phyloP scores from a whole-genome alignment of 768 basidiomycete species.

The Auricularia cornea region DNA sequence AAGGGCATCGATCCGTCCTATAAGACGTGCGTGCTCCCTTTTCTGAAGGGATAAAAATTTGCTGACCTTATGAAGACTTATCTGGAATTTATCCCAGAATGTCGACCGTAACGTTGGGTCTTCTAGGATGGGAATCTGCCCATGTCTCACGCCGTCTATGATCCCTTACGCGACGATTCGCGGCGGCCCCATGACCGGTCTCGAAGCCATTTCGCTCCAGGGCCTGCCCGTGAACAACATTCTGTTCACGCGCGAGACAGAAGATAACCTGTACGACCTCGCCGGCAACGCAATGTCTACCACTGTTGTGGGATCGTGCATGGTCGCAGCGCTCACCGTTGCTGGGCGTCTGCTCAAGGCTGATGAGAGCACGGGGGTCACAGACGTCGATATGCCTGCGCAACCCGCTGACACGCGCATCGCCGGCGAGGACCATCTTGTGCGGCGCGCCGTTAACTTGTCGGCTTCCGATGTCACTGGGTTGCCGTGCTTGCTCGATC shows the following conservation, averaged over 20 bases:
- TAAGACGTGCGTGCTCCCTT: conserved; percentile 59
- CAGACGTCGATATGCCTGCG: conserved; percentile 39
- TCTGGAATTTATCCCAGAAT: conserved; percentile 97
- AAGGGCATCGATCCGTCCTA: conserved; percentile 78
- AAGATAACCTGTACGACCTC: conserved; percentile 88
- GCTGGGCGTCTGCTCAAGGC: too few relatives aligned
- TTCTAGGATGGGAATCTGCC: conserved; percentile 73
- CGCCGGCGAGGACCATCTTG: conserved; percentile 62
- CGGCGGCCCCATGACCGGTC: conserved; percentile 89
- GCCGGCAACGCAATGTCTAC: conserved; percentile 98
- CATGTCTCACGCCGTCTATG: conserved; percentile 93
- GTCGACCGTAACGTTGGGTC: conserved; percentile 87
- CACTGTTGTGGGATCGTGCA: conserved; percentile 87
- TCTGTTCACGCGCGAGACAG: conserved; percentile 83
- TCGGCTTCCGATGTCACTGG: conserved; percentile 39
- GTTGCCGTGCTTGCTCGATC: conserved; percentile 48
- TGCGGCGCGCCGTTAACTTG: conserved; percentile 58
- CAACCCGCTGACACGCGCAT: conserved; percentile 34
- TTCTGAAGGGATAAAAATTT: conserved; percentile 3
- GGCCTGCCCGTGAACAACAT: conserved; percentile 90
- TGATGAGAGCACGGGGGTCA: conserved; percentile 27
- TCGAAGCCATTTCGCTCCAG: conserved; percentile 90
- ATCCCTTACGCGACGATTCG: conserved; percentile 94
- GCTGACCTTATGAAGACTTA: conserved; percentile 41
- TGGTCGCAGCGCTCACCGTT: conserved; percentile 70